Percentiles rank a stretch among this genome's conserved stretches.
phyloP scores from a whole-genome alignment of 164 flowering plant species.

The Sextonia rubra region DNA sequence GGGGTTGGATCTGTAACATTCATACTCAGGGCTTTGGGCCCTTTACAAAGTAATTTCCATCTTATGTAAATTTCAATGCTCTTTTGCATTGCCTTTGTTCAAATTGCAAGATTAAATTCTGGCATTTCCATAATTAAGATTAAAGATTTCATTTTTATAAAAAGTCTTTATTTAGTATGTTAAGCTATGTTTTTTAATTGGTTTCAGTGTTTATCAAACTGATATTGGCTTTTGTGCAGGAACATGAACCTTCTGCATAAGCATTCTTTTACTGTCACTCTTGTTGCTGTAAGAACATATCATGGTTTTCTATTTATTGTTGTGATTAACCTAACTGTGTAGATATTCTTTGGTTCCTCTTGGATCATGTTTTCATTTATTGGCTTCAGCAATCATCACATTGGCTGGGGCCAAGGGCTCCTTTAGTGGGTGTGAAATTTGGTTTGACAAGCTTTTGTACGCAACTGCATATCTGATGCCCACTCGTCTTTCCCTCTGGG shows the following conservation, averaged over 20 bases:
- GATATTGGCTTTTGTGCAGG: conserved; percentile 39
- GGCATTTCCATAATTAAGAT: neutral
- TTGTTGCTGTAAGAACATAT: conserved; percentile 55
- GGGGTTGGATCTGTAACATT: conserved; percentile 97
- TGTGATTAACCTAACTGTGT: neutral
- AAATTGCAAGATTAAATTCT: too few relatives aligned
- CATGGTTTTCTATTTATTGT: neutral
- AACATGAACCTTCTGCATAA: conserved; percentile 56
- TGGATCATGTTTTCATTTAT: too few relatives aligned
- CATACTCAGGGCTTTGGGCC: conserved; percentile 48
- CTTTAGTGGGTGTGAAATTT: too few relatives aligned
- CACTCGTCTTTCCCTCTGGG: too few relatives aligned
- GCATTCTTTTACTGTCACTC: conserved; percentile 41
- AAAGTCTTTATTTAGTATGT: too few relatives aligned
- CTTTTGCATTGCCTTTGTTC: neutral
- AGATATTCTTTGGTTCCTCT: neutral
- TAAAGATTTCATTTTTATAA: neutral
- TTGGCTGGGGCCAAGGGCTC: neutral
- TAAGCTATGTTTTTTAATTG: neutral
- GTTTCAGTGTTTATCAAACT: neutral
- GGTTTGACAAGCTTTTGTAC: too few relatives aligned
- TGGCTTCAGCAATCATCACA: neutral
- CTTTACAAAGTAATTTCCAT: conserved; percentile 57
- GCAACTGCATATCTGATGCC: too few relatives aligned
- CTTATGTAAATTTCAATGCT: neutral